Evolutionary conservation across 495 filamentous ascomycete genomes (phyloP).

Genomic region (Glonium stellatum): DNA sequence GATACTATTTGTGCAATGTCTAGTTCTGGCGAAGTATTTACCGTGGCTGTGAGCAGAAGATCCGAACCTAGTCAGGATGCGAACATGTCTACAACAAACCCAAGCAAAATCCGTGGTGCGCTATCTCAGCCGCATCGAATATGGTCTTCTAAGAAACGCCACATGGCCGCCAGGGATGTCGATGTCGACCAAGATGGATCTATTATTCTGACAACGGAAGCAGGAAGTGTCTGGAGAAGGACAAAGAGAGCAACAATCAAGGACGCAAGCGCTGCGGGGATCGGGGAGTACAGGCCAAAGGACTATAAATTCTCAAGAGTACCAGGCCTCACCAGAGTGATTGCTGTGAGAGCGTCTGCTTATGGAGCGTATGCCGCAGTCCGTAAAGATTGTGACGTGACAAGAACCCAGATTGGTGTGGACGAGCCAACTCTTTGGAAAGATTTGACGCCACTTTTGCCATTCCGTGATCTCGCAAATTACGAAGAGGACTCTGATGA

Average conservation of each 20-base stretch:
- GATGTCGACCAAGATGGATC: constrained; percentile 88
- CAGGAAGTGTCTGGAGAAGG: constrained; percentile 85
- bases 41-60: constrained; percentile 62
- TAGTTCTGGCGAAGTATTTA: constrained; percentile 76
- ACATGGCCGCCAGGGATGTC: constrained; percentile 81
- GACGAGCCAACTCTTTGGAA: constrained; percentile 61
- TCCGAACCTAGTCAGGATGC: constrained; percentile 48
- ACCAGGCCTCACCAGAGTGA: constrained; percentile 74
- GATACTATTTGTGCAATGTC: constrained; percentile 86
- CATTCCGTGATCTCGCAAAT: constrained; percentile 42
- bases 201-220: constrained; percentile 86
- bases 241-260: constrained; percentile 75
- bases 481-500: constrained; percentile 25
- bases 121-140: constrained; percentile 67
- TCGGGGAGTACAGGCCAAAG: constrained; percentile 52
- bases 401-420: constrained; percentile 63
- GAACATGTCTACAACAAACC: constrained; percentile 76
- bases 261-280: constrained; percentile 50
- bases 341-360: constrained; percentile 74
- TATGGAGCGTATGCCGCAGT: constrained; percentile 86
- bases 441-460: constrained; percentile 62
- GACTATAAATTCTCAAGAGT: constrained; percentile 92
- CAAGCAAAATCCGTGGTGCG: constrained; percentile 72
- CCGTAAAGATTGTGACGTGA: constrained; percentile 77
- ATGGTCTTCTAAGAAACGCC: constrained; percentile 72